These are phyloP conservation scores for Candida montana DNA, from an alignment of 805 yeast genomes.

Conservation along the genomic window DNA sequence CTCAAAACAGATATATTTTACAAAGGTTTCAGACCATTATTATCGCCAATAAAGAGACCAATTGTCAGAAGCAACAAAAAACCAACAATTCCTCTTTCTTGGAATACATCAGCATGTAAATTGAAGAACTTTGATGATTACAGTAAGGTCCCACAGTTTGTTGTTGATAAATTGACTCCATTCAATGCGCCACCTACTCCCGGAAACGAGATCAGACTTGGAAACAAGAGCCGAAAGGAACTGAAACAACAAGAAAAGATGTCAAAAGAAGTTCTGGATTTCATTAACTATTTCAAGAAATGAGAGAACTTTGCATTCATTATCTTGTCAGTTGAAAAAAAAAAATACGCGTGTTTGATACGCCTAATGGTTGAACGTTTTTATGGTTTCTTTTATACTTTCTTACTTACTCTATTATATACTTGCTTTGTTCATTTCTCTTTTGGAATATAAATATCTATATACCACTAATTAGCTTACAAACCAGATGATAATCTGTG, in stretches of 20 bases:
- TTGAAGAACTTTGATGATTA: conserved; percentile 23
- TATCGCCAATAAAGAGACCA: conserved; percentile 22
- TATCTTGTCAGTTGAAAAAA: no score
- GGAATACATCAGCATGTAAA: conserved; percentile 24
- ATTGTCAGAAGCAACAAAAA: conserved; percentile 12
- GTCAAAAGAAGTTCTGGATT: conserved; percentile 19
- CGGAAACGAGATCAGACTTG: conserved; percentile 23
- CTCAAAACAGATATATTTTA: conserved; percentile 20
- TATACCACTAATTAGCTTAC: no score
- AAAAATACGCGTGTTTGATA: no score
- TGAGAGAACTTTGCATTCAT: no score
- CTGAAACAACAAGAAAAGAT: conserved; percentile 17
- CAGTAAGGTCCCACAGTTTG: conserved; percentile 23
- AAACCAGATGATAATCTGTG: no score
- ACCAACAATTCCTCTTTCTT: conserved; percentile 20
- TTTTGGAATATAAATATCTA: no score
- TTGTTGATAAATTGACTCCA: conserved; percentile 22
- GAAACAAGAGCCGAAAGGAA: conserved; percentile 20
- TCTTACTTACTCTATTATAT: background rate
- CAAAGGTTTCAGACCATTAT: conserved; percentile 23
- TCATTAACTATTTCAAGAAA: conserved; percentile 18
- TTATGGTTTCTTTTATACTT: background rate
- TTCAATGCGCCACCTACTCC: conserved; percentile 19
- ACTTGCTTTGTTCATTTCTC: no score
- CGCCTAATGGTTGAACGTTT: background rate